phyloP scores from a whole-genome alignment of 2,329 filamentous ascomycete species.

The Endoconidiophora laricicola region DNA sequence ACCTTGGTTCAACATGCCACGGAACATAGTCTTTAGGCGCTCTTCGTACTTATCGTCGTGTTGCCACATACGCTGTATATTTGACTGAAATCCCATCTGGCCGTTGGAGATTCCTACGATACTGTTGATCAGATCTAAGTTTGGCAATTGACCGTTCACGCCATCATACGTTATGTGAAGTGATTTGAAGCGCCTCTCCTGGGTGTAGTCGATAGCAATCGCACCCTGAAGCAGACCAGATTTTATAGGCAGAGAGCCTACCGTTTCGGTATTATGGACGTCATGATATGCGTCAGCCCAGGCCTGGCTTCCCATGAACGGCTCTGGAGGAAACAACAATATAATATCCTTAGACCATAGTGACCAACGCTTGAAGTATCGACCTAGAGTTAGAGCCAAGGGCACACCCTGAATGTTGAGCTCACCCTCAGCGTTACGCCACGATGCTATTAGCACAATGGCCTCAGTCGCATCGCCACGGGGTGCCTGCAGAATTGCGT shows the following conservation, averaged over 20 bases:
- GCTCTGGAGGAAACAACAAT: conserved; percentile 75
- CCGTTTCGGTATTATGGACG: conserved; percentile 52
- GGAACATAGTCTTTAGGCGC: conserved; percentile 71
- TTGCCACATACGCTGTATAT: conserved; percentile 77
- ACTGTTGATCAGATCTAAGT: conserved; percentile 90
- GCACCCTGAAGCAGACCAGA: conserved; percentile 86
- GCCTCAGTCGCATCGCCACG: conserved; percentile 93
- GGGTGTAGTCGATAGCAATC: conserved; percentile 83
- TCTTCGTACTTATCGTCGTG: conserved; percentile 65
- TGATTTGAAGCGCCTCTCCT: conserved; percentile 68
- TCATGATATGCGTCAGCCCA: conserved; percentile 98
- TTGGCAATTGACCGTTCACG: conserved; percentile 86
- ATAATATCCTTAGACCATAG: conserved; percentile 99
- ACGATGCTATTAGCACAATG: conserved; percentile 79
- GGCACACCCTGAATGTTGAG: conserved; percentile 79
- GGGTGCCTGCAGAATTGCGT: conserved; percentile 83
- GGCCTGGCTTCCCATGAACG: conserved; percentile 75
- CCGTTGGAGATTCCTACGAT: conserved; percentile 72
- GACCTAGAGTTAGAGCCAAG: conserved; percentile 67
- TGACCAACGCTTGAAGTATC: conserved; percentile 97
- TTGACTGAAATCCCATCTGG: conserved; percentile 78
- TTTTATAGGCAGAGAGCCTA: conserved; percentile 70
- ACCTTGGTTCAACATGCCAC: conserved; percentile 84
- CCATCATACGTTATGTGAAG: conserved; percentile 90
- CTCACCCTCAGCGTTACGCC: conserved; percentile 63